phyloP scores from a whole-genome alignment of 202 grass and related monocot species.

The Panicum hallii region DNA sequence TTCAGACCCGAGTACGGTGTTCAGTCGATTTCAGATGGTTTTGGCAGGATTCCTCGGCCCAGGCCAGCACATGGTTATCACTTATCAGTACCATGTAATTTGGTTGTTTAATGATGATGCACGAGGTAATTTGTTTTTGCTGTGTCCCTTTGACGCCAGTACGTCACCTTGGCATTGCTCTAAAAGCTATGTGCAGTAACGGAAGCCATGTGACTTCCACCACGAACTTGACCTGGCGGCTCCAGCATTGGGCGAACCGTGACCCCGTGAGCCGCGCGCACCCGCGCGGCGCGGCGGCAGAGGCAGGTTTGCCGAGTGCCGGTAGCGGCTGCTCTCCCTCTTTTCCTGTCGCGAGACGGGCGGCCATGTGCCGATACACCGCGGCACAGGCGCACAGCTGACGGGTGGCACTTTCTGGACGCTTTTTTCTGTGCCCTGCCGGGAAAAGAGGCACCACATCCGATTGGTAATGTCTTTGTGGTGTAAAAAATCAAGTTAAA shows the following conservation, averaged over 20 bases:
- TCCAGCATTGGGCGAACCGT: background rate
- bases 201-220: slow-evolving; percentile 10
- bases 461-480: too few relatives aligned
- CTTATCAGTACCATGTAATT: background rate
- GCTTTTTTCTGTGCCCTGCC: background rate
- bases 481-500: too few relatives aligned
- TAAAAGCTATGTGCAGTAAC: background rate
- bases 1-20: background rate
- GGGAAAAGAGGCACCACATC: background rate
- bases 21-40: background rate
- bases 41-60: background rate
- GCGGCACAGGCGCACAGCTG: background rate
- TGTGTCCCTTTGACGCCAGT: background rate
- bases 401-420: background rate
- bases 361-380: background rate
- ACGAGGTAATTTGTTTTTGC: background rate
- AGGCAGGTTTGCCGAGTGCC: too few relatives aligned
- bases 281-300: too few relatives aligned
- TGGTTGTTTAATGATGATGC: background rate
- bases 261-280: too few relatives aligned
- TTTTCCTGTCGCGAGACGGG: background rate
- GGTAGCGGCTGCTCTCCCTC: background rate
- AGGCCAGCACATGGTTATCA: background rate
- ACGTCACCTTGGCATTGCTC: background rate
- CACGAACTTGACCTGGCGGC: background rate